Percentiles rank a stretch among this genome's conserved stretches.
Conservation (phyloP, 2,329 filamentous ascomycete genomes). For the Trichoderma simmonsii region DNA sequence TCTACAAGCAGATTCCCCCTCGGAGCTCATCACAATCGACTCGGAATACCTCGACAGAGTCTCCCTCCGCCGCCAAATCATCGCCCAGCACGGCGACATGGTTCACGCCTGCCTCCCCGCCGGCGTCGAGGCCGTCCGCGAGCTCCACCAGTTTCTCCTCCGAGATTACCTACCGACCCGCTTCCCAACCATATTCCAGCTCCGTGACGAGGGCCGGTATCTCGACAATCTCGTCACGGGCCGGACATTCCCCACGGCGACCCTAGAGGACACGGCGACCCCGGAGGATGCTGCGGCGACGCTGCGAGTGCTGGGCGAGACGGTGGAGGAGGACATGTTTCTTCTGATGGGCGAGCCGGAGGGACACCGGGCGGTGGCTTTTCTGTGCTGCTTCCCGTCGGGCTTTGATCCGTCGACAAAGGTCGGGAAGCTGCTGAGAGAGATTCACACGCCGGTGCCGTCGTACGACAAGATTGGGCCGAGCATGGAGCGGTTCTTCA, state of each 20-base stretch:
- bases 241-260: constrained; percentile 28
- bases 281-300: constrained; percentile 30
- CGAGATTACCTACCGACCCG: constrained; percentile 45
- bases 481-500: constrained; percentile 56
- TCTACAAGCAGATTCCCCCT: constrained; percentile 41
- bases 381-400: constrained; percentile 50
- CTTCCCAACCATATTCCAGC: constrained; percentile 47
- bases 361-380: constrained; percentile 46
- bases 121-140: constrained; percentile 42
- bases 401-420: constrained; percentile 52
- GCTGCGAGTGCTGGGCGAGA: constrained; percentile 45
- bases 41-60: constrained; percentile 47
- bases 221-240: constrained; percentile 43
- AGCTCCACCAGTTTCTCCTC: constrained; percentile 49
- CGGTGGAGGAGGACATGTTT: constrained; percentile 55
- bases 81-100: constrained; percentile 37
- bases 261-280: constrained; percentile 27
- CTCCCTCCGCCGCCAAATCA: constrained; percentile 36
- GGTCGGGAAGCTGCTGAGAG: constrained; percentile 45
- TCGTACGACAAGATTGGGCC: constrained; percentile 52
- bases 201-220: constrained; percentile 30
- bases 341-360: constrained; percentile 42
- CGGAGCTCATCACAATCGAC: constrained; percentile 53
- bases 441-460: constrained; percentile 53
- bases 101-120: constrained; percentile 42